Evolutionary conservation across 306 rosid genomes (phyloP).

Genomic region (Malus domestica): ASM211411v1 NC_041805.1:19986501-19987000

Average conservation of each 20-base stretch:
- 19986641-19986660: constrained; percentile 99
- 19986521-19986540: constrained; percentile 12
- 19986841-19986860: not conserved
- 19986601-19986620: constrained; percentile 97
- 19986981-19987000: constrained; percentile 7
- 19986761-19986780: not conserved
- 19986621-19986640: constrained; percentile 98
- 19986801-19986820: not conserved
- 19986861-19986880: not conserved
- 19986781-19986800: not conserved
- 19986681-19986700: not conserved
- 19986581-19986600: constrained; percentile 83
- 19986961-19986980: not conserved
- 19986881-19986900: not conserved
- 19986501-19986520: not conserved
- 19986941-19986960: not conserved
- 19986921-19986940: not conserved
- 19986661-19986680: constrained; percentile 10
- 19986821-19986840: not conserved
- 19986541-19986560: constrained; percentile 20
- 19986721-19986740: not conserved
- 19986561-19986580: constrained; percentile 86
- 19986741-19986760: not conserved
- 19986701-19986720: not conserved
- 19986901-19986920: not conserved